Conservation (phyloP, 1,139 yeast species). For the Yamadazyma trypodendri region DNA sequence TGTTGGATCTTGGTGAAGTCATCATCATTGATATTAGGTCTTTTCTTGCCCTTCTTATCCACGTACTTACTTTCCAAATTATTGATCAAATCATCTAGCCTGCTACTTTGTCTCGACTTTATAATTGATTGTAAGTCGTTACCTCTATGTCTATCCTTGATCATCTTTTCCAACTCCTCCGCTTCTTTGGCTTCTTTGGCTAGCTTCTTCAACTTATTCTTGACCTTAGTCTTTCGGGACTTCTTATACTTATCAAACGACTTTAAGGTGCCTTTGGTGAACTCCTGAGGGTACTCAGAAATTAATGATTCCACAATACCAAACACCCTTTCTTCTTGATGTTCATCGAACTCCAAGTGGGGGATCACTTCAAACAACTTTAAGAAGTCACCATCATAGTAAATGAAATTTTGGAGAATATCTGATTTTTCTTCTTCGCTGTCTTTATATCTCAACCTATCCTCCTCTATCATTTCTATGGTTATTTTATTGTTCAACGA, state of each 20-base stretch:
- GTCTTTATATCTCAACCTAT: conserved; percentile 59
- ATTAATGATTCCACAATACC: conserved; percentile 53
- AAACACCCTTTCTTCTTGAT: conserved; percentile 61
- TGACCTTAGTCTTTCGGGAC: conserved; percentile 45
- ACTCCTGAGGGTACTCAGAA: conserved; percentile 46
- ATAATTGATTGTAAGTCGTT: conserved; percentile 56
- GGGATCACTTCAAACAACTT: conserved; percentile 72
- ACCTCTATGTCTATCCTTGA: conserved; percentile 38
- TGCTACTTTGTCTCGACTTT: conserved; percentile 37
- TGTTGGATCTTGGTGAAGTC: conserved; percentile 31
- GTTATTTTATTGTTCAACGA: conserved; percentile 61
- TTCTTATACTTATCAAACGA: conserved; percentile 57
- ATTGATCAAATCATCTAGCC: conserved; percentile 50
- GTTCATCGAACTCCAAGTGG: conserved; percentile 65
- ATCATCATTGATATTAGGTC: conserved; percentile 36
- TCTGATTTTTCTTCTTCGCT: conserved; percentile 69
- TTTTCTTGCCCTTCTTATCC: conserved; percentile 35
- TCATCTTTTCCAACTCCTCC: conserved; percentile 51
- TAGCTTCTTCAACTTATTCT: conserved; percentile 45
- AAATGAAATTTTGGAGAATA: conserved; percentile 55
- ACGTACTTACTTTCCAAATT: conserved; percentile 57
- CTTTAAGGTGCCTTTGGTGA: conserved; percentile 47
- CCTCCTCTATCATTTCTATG: conserved; percentile 72
- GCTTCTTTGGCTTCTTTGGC: conserved; percentile 71
- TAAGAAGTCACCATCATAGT: conserved; percentile 68